Percentiles rank a stretch among this genome's conserved stretches.
Evolutionary conservation across 1,284 basidiomycete species (phyloP).

Genomic region (Schizophyllum commune): DNA sequence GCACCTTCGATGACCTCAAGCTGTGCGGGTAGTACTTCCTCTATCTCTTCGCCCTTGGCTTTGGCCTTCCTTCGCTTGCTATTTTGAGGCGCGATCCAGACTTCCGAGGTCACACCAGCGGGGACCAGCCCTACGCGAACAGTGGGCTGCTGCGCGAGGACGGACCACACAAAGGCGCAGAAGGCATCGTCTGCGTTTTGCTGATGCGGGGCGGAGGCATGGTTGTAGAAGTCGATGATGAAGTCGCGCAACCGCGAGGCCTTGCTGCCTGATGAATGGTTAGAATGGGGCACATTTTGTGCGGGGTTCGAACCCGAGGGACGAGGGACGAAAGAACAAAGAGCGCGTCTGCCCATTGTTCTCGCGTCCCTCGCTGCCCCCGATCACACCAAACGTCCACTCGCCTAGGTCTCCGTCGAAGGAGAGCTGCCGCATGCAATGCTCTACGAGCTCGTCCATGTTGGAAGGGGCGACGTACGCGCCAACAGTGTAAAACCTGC

Average conservation of each 20-base stretch:
- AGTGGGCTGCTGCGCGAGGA: conserved; percentile 64
- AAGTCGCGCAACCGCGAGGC: conserved; percentile 63
- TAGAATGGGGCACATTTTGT: not conserved
- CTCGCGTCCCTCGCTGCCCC: not conserved
- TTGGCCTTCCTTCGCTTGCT: conserved; percentile 57
- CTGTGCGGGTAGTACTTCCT: conserved; percentile 32
- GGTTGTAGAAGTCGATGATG: conserved; percentile 54
- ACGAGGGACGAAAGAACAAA: not conserved
- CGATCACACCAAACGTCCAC: conserved; percentile 16
- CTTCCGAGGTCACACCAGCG: conserved; percentile 47
- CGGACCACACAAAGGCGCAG: conserved; percentile 73
- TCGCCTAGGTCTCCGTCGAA: conserved; percentile 79
- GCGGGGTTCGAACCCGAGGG: conserved; percentile 38
- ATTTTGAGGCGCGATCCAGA: conserved; percentile 67
- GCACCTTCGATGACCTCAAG: conserved; percentile 50
- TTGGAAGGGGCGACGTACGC: not conserved
- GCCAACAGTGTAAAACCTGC: not conserved
- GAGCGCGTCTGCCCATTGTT: not conserved
- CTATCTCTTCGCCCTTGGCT: conserved; percentile 41
- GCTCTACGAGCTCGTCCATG: conserved; percentile 72
- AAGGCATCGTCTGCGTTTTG: conserved; percentile 72
- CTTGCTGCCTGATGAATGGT: conserved; percentile 48
- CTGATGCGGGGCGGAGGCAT: conserved; percentile 24
- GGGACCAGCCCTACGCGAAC: conserved; percentile 65
- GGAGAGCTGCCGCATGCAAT: conserved; percentile 69